A percentile compares a stretch with the other conserved stretches of the same genome.
Evolutionary conservation across 371 early-diverging fungal genomes (phyloP).

Genomic region (Mortierella sp.): DNA sequence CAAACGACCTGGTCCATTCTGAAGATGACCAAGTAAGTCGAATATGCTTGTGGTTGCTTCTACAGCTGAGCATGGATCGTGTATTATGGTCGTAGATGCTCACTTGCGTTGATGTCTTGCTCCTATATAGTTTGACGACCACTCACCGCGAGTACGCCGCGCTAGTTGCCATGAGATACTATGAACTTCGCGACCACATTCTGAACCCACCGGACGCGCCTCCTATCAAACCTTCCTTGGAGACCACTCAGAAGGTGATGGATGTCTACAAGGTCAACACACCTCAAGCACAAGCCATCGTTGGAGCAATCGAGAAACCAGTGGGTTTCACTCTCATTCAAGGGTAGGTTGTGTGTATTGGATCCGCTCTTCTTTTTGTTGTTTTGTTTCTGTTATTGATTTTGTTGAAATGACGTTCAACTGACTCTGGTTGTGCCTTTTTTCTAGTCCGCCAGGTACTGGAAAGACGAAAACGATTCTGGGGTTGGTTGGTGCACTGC

Average conservation of each 20-base stretch:
- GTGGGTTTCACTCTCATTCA: slow-evolving; percentile 93
- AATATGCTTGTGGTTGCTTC: slow-evolving; percentile 48
- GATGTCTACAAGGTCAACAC: slow-evolving; percentile 82
- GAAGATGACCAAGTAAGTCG: slow-evolving; percentile 55
- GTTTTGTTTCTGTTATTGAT: not conserved
- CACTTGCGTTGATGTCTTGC: not conserved
- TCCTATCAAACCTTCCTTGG: slow-evolving; percentile 44
- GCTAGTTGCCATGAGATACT: slow-evolving; percentile 74
- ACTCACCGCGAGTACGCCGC: slow-evolving; percentile 89
- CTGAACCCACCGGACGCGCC: slow-evolving; percentile 65
- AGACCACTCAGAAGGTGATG: slow-evolving; percentile 67
- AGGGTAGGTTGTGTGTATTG: slow-evolving; percentile 65
- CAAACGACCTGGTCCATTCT: slow-evolving; percentile 59
- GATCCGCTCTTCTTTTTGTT: not conserved
- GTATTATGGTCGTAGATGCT: not conserved
- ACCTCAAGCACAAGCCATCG: slow-evolving; percentile 92
- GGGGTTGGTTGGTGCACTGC: slow-evolving; percentile 81
- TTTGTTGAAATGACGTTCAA: not conserved
- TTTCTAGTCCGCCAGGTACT: slow-evolving; percentile 85
- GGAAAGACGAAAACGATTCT: slow-evolving; percentile 96
- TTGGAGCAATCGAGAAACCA: slow-evolving; percentile 72
- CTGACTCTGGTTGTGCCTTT: not conserved
- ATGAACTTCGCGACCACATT: slow-evolving; percentile 75
- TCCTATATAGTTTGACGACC: slow-evolving; percentile 74
- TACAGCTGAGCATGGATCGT: not conserved